These are phyloP conservation scores for Verticillium dahliae DNA, from an alignment of 2,329 filamentous ascomycete genomes.

Conservation along the genomic window DNA sequence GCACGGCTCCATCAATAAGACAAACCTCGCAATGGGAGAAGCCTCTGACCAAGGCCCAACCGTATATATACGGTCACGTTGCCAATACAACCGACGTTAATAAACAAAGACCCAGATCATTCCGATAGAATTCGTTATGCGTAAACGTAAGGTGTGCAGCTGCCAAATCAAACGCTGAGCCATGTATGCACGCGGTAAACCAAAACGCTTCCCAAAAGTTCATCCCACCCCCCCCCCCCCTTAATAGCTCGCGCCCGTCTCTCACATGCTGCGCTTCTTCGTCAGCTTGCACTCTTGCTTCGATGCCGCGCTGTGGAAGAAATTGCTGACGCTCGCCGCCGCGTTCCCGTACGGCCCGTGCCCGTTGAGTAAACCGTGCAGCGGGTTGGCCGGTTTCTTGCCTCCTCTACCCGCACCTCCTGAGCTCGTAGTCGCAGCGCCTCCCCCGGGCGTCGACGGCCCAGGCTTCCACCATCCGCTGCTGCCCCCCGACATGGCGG, in stretches of 20 bases:
- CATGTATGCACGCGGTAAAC: neutral
- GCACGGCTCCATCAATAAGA: no score
- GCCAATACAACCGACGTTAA: no score
- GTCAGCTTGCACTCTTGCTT: conserved; percentile 32
- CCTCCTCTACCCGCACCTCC: conserved; percentile 4
- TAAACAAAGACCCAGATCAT: neutral
- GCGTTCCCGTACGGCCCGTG: conserved; percentile 26
- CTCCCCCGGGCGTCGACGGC: conserved; percentile 10
- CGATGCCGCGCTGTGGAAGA: conserved; percentile 25
- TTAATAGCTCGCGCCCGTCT: neutral
- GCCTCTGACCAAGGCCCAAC: no score
- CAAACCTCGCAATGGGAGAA: no score
- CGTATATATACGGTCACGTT: no score
- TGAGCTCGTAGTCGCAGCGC: neutral
- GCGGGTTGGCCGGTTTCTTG: conserved; percentile 16
- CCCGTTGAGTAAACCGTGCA: conserved; percentile 18
- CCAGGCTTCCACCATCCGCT: conserved; percentile 21
- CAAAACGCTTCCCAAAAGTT: neutral
- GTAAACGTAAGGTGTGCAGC: neutral
- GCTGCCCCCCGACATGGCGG: neutral
- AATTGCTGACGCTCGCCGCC: conserved; percentile 38
- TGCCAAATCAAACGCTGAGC: neutral
- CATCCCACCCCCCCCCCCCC: neutral
- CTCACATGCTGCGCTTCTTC: conserved; percentile 38
- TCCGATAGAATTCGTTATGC: neutral